A percentile compares a stretch with the other conserved stretches of the same genome.
Conservation (phyloP, 225 moss, liverwort and hornwort species). For the Climacium dendroides region DNA sequence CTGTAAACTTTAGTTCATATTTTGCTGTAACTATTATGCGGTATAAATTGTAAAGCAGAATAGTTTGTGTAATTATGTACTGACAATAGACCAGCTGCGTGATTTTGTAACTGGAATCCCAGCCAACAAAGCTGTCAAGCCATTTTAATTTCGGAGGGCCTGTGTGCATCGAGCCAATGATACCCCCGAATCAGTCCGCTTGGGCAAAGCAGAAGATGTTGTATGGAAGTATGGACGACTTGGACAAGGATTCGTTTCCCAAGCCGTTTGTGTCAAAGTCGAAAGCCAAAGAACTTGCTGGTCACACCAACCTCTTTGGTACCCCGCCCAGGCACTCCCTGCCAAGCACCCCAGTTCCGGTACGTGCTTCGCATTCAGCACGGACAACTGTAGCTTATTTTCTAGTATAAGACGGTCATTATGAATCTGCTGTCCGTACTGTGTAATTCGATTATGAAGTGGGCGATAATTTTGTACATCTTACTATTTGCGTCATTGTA, state of each 20-base stretch:
- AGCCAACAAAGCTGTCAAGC: constrained; percentile 12
- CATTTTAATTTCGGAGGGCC: constrained; percentile 18
- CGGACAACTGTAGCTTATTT: no score
- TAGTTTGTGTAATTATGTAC: neutral
- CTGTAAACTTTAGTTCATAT: neutral
- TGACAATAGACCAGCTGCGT: neutral
- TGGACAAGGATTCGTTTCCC: neutral
- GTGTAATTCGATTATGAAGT: neutral
- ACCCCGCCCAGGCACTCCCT: neutral
- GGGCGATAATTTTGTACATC: neutral
- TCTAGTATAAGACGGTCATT: neutral
- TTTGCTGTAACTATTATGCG: neutral
- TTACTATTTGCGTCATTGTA: neutral
- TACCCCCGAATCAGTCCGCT: neutral
- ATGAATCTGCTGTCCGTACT: neutral
- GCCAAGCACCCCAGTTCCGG: neutral
- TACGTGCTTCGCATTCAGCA: neutral
- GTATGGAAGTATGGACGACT: constrained; percentile 11
- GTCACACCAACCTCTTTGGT: constrained; percentile 9
- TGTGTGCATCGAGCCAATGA: constrained; percentile 1
- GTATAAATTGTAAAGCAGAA: neutral
- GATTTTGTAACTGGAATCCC: neutral
- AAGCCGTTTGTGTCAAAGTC: neutral
- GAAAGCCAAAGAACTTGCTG: constrained; percentile 25
- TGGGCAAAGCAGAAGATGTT: constrained; percentile 30